Evolutionary conservation across 2,329 filamentous ascomycete species (phyloP).

Genomic region (Pestalotiopsis sp.): DNA sequence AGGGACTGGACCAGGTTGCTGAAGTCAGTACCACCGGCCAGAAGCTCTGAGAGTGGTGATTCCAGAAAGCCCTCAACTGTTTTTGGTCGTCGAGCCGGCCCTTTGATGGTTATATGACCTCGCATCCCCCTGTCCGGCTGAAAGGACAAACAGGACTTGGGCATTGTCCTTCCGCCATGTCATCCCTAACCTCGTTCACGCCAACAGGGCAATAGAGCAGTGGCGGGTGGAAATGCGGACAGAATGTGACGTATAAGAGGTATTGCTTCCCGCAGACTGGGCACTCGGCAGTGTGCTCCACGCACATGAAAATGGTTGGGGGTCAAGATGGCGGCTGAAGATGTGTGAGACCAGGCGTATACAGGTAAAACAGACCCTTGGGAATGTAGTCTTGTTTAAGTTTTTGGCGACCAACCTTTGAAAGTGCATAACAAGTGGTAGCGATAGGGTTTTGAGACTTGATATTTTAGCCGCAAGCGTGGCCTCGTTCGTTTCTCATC

Average conservation of each 20-base stretch:
- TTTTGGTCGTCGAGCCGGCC: conserved; percentile 1
- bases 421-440: not conserved
- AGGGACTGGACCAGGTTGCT: conserved; percentile 85
- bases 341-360: not conserved
- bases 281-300: conserved; percentile 58
- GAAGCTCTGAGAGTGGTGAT: conserved; percentile 49
- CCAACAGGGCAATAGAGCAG: conserved; percentile 49
- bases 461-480: not conserved
- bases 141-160: conserved; percentile 64
- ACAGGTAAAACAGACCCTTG: not conserved
- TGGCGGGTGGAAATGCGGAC: conserved; percentile 52
- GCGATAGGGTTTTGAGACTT: not conserved
- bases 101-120: conserved; percentile 47
- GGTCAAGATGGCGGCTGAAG: not conserved
- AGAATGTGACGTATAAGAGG: conserved; percentile 61
- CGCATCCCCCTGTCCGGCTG: conserved; percentile 57
- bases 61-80: not conserved
- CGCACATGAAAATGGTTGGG: conserved; percentile 55
- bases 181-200: conserved; percentile 37
- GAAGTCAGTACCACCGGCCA: conserved; percentile 63
- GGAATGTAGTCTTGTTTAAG: not conserved
- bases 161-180: conserved; percentile 57
- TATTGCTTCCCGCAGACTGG: conserved; percentile 63
- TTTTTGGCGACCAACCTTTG: not conserved
- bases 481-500: not conserved